phyloP scores from a whole-genome alignment of 139 green algal genomes.

The Volvox africanus region DNA sequence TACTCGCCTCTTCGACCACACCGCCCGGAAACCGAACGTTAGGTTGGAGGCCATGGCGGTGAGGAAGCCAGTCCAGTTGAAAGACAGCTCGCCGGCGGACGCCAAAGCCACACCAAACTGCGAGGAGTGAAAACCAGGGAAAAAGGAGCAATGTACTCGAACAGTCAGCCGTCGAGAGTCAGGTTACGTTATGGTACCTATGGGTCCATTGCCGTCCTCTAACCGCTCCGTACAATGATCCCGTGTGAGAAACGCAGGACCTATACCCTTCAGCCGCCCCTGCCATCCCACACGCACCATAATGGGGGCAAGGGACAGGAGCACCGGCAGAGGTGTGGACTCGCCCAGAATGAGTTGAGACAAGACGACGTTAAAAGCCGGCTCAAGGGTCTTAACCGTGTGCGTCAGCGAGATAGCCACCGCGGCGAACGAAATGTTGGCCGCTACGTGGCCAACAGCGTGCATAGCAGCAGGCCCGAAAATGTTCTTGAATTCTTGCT shows the following conservation, averaged over 20 bases:
- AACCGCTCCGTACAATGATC: no score
- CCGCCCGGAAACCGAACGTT: conserved; percentile 94
- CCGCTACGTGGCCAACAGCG: conserved; percentile 95
- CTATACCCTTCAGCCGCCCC: no score
- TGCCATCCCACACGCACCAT: conserved; percentile 74
- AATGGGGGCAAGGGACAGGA: conserved; percentile 93
- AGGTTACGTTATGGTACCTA: no score
- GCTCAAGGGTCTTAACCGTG: conserved; percentile 98
- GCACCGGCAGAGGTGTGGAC: conserved; percentile 88
- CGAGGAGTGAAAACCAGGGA: neutral
- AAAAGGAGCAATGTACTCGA: no score
- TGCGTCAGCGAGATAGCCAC: conserved; percentile 99
- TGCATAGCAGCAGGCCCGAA: conserved; percentile 94
- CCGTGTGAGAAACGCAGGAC: no score
- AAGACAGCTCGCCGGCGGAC: conserved; percentile 92
- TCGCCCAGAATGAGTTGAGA: conserved; percentile 86
- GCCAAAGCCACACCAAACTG: conserved; percentile 88
- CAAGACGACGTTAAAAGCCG: conserved; percentile 95
- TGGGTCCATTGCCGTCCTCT: no score
- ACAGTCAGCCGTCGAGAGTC: no score
- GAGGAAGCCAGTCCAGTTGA: conserved; percentile 98
- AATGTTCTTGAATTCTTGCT: conserved; percentile 89
- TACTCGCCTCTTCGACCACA: conserved; percentile 91
- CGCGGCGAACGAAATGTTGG: conserved; percentile 98
- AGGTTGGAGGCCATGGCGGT: conserved; percentile 95